Evolutionary conservation across 2,329 filamentous ascomycete genomes (phyloP), one percentile per base, ranked within the genome.

Genomic region (Microcera coccophila): DNA sequence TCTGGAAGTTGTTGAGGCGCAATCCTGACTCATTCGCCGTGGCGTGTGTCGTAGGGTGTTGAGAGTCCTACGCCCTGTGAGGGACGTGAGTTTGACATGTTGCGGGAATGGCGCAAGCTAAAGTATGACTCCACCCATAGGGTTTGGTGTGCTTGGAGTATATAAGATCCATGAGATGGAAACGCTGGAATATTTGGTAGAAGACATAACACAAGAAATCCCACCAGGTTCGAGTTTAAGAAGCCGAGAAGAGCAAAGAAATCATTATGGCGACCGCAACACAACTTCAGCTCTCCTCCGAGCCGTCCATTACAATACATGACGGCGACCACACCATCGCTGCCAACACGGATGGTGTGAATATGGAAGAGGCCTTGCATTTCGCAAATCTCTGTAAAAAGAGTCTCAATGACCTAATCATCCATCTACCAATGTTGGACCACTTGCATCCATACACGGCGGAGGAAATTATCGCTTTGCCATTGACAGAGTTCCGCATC

Each of bases 381-480:
- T 47, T 66, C 7, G 61, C 63, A 3, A 31, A 39, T 12, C 54
- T 65, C 38, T 65, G 53, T 48, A 58, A 58, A 17, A 41, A 52
- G 18, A 55, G 58, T 12, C 57, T 67, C 12, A 50, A 58, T 19
- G 50, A 55, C 2, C 54, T 68, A 4, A 44, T 51, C n/a, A 38
- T 44, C 18, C 22, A 53, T 31, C 47, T 64, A 21, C 54, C 60
- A 1, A 41, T 39, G 35, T 61, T 68, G 38, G 48, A 60, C 15
- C 61, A 60, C 5, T 55, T 57, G 29, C 44, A 53, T 26, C 42
- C 60, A 8, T 64, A 61, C 42, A 65, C 63, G 7, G 55, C 55
- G 12, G 62, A 64, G 21, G 66, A 67, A 44, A 67, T 68, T 36
- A 50, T 66, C 34, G 49, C 53, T 5, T 52, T 68, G 16, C 65